A percentile compares a stretch with the other conserved stretches of the same genome.
These are phyloP conservation scores for Myriosclerotinia scirpicola DNA, from an alignment of 2,329 filamentous ascomycete species.

Conservation along the genomic window DNA sequence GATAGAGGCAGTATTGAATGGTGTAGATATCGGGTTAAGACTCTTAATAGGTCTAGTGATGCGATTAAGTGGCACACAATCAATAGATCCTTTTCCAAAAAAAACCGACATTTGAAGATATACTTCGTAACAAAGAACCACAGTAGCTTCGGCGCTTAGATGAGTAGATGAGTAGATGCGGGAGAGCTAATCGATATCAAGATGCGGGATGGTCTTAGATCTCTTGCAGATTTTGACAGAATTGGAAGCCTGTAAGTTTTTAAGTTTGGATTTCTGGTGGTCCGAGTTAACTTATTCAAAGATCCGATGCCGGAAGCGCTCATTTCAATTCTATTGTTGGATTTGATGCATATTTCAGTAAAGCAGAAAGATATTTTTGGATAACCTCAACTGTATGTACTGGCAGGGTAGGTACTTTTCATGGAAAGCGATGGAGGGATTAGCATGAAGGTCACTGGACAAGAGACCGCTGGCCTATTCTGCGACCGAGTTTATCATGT, in stretches of 20 bases:
- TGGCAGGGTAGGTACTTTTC: background rate
- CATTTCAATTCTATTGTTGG: background rate
- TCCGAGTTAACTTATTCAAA: background rate
- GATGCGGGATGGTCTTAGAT: slow-evolving; percentile 19
- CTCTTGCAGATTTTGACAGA: slow-evolving; percentile 10
- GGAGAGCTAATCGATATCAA: background rate
- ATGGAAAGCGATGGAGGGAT: background rate
- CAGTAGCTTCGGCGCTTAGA: slow-evolving; percentile 21
- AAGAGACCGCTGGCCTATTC: slow-evolving; percentile 18
- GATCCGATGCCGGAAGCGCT: slow-evolving; percentile 2
- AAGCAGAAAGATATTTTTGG: slow-evolving; percentile 11
- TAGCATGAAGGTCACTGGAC: slow-evolving; percentile 7
- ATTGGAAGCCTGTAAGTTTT: background rate
- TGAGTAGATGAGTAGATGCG: background rate
- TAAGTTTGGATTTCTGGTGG: background rate
- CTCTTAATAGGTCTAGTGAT: background rate
- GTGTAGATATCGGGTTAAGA: background rate
- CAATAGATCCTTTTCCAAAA: background rate
- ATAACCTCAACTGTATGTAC: background rate
- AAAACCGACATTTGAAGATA: slow-evolving; percentile 6
- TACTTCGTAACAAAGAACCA: background rate
- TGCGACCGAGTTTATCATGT: background rate
- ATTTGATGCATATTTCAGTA: background rate
- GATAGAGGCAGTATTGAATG: background rate
- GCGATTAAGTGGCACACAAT: background rate